Percentiles rank a stretch among this genome's conserved stretches.
These are phyloP conservation scores for Aspergillus sp. DNA, from an alignment of 2,329 filamentous ascomycete species.

Conservation along the genomic window DNA sequence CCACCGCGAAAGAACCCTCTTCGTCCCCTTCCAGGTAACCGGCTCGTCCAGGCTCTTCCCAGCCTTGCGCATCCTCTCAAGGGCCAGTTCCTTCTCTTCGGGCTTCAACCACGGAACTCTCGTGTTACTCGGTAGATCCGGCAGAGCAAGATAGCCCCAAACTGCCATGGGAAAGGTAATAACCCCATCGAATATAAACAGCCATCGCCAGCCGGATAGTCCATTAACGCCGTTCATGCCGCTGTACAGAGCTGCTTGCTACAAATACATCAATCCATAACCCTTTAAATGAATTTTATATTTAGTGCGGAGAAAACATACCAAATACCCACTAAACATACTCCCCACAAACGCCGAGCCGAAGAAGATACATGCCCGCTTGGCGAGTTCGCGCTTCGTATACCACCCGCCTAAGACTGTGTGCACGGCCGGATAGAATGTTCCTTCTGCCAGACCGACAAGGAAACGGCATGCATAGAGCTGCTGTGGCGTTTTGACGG, in stretches of 20 bases:
- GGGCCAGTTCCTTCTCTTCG: not conserved
- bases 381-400: constrained; percentile 1
- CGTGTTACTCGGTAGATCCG: constrained; percentile 47
- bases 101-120: constrained; percentile 37
- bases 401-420: not conserved
- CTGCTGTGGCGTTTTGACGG: constrained; percentile 1
- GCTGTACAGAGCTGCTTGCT: constrained; percentile 50
- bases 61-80: not conserved
- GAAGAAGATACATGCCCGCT: constrained; percentile 1
- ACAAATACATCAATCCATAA: no score
- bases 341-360: constrained; percentile 1
- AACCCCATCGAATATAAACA: constrained; percentile 57
- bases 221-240: constrained; percentile 51
- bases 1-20: not conserved
- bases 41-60: not conserved
- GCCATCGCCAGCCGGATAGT: constrained; percentile 51
- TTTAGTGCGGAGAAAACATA: not conserved
- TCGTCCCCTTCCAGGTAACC: not conserved
- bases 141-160: constrained; percentile 39
- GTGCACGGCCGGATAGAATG: constrained; percentile 1
- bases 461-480: constrained; percentile 4
- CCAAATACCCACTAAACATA: constrained; percentile 2
- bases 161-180: constrained; percentile 49
- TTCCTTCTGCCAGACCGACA: constrained; percentile 4
- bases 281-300: no score